Evolutionary conservation across 352 stramenopile species (phyloP).

Genomic region (Phytophthora colocasiae): DNA sequence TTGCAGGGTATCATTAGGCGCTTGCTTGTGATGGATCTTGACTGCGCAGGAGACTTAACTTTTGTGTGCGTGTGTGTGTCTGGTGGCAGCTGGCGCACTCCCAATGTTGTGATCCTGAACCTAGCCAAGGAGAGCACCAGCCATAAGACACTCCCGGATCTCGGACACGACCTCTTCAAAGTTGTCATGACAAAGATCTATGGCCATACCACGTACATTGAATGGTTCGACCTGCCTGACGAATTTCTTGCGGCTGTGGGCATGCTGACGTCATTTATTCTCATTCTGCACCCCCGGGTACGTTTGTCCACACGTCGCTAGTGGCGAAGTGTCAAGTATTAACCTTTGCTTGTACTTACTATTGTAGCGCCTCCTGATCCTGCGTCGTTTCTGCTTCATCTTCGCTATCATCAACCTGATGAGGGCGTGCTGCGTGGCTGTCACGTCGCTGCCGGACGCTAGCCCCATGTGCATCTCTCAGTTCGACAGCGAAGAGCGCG

Average conservation of each 20-base stretch:
- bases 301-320: constrained; percentile 13
- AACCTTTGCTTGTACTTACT: not conserved
- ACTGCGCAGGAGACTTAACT: constrained; percentile 6
- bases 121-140: constrained; percentile 64
- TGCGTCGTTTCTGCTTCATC: constrained; percentile 85
- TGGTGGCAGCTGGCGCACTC: constrained; percentile 72
- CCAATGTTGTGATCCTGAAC: constrained; percentile 82
- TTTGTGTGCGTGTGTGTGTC: not conserved
- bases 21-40: constrained; percentile 3
- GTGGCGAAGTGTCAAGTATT: not conserved
- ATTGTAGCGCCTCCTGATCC: constrained; percentile 75
- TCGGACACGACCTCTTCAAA: constrained; percentile 89
- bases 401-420: constrained; percentile 90
- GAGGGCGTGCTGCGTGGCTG: constrained; percentile 85
- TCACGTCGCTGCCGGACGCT: constrained; percentile 86
- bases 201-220: constrained; percentile 81
- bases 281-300: constrained; percentile 83
- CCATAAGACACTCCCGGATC: constrained; percentile 81
- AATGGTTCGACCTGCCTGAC: constrained; percentile 87
- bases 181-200: constrained; percentile 89
- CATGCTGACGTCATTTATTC: constrained; percentile 67
- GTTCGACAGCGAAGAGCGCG: constrained; percentile 63
- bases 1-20: constrained; percentile 54
- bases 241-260: constrained; percentile 82
- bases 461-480: constrained; percentile 90